Base-by-base conservation (phyloP, 306 rosid species). In the Casuarina cunninghamiana region DNA sequence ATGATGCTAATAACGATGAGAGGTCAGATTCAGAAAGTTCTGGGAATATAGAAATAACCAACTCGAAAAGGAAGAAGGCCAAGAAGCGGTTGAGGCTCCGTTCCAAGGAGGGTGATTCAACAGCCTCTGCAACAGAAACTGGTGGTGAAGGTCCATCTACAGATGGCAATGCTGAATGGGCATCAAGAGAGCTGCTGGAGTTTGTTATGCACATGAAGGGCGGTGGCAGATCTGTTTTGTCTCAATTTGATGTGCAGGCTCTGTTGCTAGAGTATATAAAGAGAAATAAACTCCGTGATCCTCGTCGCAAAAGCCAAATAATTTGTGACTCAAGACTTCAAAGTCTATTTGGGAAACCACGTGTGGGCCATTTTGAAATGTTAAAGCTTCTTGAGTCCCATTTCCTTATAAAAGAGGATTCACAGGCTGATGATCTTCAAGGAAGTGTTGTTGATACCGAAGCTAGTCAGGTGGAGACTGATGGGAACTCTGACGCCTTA, bases 311-410 rank as follows among this genome's bases (percentile, higher is more conserved):
- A 86, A 93, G 99, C 82, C 98, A 96, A 77, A 93, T 96, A 58
- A 83, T 96, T 65, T 96, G 98, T 86, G 98, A 96, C 81, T 80
- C 75, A 53, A 93, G 98, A 86, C 91, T 96, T 84, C 91, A 96
- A 80, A 91, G 78, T 87, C 78, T 96, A 78, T 96, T 96, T 87
- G 98, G 99, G 51, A 96, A 96, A 82, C 97, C 97, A 58, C 95
- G 97, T 60, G 99, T 96, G 83, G 99, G 99, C 46, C 99, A 96
- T 90, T 96, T 96, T 83, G 99, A 96, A 88, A 96, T 91, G 99
- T 88, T 96, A 77, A 96, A 93, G 89, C 97, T 96, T 79, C 96
- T 96, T 70, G 99, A 96, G 77, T 90, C 99, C 78, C 99, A 96
- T 80, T 96, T 96, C 87, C 88, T 93, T 75, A 38, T 93, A 62